Base-by-base conservation (phyloP, 2,329 filamentous ascomycete genomes). In the Dactylellina haptotyla region DNA sequence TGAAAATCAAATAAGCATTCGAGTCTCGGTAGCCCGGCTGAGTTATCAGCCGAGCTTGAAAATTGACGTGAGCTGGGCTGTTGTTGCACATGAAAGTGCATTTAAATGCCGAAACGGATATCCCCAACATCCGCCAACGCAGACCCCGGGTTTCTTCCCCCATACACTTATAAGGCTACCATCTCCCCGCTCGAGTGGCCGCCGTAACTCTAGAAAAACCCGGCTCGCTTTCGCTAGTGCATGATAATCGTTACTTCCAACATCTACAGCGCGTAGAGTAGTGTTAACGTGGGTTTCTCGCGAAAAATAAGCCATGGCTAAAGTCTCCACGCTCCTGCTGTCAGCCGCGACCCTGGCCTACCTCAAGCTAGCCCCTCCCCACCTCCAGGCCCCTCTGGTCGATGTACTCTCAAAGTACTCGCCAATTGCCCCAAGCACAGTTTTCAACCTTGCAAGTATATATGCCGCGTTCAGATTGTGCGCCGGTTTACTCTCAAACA, bases 261-360 rank as follows among this genome's bases (percentile, higher is more conserved):
- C n/a, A n/a, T n/a, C n/a, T n/a, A n/a, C n/a, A n/a, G n/a, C n/a
- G n/a, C n/a, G n/a, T n/a, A n/a, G n/a, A n/a, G n/a, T n/a, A n/a
- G n/a, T n/a, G n/a, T n/a, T n/a, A n/a, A n/a, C n/a, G n/a, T n/a
- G n/a, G n/a, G n/a, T n/a, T n/a, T n/a, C n/a, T n/a, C n/a, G n/a
- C n/a, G n/a, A n/a, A n/a, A n/a, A n/a, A n/a, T n/a, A 5, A 46
- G 25, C n/a, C 4, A 72, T 72, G 67, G 67, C 58, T 4, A 72
- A 57, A 28, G 18, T 64, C 9, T 71, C 66, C 12, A 53, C 65
- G 1, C 28, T 71, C 10, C 41, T 72, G 25, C 20, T 65, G 23
- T 72, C 67, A 14, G 51, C 67, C 8, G 67, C 53, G 5, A 46
- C 54, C 4, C 53, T 72, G 4, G 67, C 39, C 3, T 26, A 58